A percentile compares a stretch with the other conserved stretches of the same genome.
These are phyloP conservation scores for Peronospora farinosa DNA, from an alignment of 352 stramenopile species.

Conservation along the genomic window DNA sequence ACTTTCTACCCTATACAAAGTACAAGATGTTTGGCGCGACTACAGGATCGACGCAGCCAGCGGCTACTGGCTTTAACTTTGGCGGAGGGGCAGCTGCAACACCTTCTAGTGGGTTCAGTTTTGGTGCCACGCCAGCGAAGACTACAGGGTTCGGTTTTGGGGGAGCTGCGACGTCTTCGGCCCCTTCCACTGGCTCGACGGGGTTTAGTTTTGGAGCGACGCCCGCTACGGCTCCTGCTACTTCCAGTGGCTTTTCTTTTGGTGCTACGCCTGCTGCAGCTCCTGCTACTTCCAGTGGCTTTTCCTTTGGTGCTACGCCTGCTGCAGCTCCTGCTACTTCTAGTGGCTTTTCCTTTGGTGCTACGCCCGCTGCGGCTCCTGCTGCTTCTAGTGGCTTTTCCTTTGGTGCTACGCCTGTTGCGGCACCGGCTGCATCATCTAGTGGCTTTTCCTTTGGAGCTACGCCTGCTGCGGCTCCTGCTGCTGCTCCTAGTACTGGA, in stretches of 20 bases:
- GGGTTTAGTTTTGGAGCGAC: constrained; percentile 35
- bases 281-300: constrained; percentile 20
- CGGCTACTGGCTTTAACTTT: constrained; percentile 43
- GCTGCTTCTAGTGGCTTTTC: constrained; percentile 27
- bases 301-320: constrained; percentile 27
- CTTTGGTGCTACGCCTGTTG: constrained; percentile 22
- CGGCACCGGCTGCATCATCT: constrained; percentile 11
- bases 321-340: constrained; percentile 13
- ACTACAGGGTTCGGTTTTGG: constrained; percentile 28
- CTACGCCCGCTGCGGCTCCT: constrained; percentile 5
- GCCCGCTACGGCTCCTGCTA: constrained; percentile 13
- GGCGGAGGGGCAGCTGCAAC: constrained; percentile 21
- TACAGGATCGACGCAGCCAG: constrained; percentile 23
- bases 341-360: constrained; percentile 43
- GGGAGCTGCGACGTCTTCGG: constrained; percentile 12
- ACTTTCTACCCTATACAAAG: background rate
- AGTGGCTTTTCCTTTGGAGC: constrained; percentile 55
- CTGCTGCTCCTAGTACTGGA: constrained; percentile 16
- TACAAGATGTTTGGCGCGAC: constrained; percentile 47
- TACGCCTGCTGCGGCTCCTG: constrained; percentile 17
- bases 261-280: constrained; percentile 11
- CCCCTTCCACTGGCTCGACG: constrained; percentile 19
- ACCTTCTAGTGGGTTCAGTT: constrained; percentile 22
- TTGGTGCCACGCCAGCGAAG: constrained; percentile 21
- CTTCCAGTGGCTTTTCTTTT: constrained; percentile 44